Evolutionary conservation across 139 green algal genomes (phyloP), one percentile per base, ranked within the genome.

Genomic region (Chlorella vulgaris): DNA sequence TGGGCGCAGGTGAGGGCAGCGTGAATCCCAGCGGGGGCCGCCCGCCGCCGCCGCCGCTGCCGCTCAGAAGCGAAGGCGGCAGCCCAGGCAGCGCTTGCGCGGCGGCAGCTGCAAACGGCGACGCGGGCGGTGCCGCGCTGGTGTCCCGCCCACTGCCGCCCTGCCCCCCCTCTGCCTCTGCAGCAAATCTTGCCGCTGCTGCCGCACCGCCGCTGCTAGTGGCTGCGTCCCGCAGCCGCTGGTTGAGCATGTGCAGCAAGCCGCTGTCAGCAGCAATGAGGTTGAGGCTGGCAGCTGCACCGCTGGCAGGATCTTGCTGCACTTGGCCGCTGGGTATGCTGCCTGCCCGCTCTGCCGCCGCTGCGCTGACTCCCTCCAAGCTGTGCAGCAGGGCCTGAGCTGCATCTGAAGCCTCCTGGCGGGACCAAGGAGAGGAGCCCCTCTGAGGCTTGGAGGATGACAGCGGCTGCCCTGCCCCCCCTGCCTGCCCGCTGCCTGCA

Each of bases 191-290:
- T 3, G 68, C 35, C 31, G 70, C 39, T 36, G 31, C n/a, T 29
- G 33, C 2, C 70, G 31, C 18, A 24, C 66, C 38, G 66, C 2
- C 50, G 13, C 28, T 29, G 21, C 33, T 21, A 38, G 71, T 39
- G 47, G 47, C 47, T 10, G 47, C 47, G 13, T 55, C 47, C 47
- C 47, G 19, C n/a, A 55, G 67, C 67, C 39, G 55, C 19, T 39
- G 67, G 67, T 39, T 74, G 7, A 74, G 39, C 67, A 74, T 29
- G 67, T 39, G 67, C 39, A 74, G 67, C 67, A 74, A 39, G 67
- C 67, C 67, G 67, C 67, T 74, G 39, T 74, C 67, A 7, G 19
- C 42, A 7, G 39, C 43, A 26, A 55, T 21, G 26, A 74, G 67
- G 26, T 28, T 38, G 67, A 26, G 53, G 67, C 28, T 7, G 8